Evolutionary conservation across 1,284 basidiomycete species (phyloP).

Genomic region (Leccinum griseonigrum): DNA sequence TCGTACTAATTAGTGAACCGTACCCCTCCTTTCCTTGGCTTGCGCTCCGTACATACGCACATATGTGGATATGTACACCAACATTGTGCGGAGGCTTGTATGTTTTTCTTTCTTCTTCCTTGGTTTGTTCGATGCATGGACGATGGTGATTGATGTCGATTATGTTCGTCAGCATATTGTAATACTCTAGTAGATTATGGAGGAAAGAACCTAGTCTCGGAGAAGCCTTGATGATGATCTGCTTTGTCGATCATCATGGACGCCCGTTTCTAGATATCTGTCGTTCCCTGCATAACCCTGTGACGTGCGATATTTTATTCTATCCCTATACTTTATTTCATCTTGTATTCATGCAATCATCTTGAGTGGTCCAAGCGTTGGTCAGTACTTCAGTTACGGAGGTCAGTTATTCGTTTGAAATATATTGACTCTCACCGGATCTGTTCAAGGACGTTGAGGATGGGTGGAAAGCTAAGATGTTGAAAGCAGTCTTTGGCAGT

Average conservation of each 20-base stretch:
- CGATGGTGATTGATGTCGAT: background rate
- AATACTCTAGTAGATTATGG: background rate
- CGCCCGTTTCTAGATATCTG: background rate
- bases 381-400: background rate
- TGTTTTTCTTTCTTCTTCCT: background rate
- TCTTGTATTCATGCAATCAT: background rate
- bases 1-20: conserved; percentile 46
- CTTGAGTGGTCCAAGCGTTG: background rate
- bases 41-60: background rate
- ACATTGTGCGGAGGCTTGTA: background rate
- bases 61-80: too few relatives aligned
- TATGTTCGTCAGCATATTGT: background rate
- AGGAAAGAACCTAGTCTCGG: background rate
- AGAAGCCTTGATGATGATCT: background rate
- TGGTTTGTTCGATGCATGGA: background rate
- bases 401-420: too few relatives aligned
- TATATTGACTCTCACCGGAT: too few relatives aligned
- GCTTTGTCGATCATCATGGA: background rate
- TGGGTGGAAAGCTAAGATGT: too few relatives aligned
- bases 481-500: too few relatives aligned
- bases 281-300: background rate
- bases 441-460: too few relatives aligned
- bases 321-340: background rate
- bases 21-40: background rate
- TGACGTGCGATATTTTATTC: background rate